These are phyloP conservation scores for Aspergillus vadensis DNA, from an alignment of 2,329 filamentous ascomycete genomes.

Conservation along the genomic window DNA sequence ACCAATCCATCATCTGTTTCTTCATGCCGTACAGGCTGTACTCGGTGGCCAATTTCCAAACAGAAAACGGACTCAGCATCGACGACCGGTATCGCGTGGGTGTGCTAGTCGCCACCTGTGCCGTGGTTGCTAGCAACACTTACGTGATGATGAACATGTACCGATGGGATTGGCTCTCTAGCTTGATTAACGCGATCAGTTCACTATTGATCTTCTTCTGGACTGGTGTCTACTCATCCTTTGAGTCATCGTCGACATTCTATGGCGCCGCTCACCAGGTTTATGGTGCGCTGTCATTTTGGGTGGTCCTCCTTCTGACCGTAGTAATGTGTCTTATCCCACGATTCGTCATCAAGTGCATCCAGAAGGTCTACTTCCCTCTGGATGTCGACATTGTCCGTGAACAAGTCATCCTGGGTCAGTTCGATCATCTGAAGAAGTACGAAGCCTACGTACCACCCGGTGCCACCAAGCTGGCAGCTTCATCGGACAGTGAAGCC, in stretches of 20 bases:
- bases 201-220: slow-evolving; percentile 10
- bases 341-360: slow-evolving; percentile 8
- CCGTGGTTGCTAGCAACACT: slow-evolving; percentile 6
- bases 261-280: slow-evolving; percentile 2
- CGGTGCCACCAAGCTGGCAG: slow-evolving; percentile 1
- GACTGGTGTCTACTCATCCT: slow-evolving; percentile 7
- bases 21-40: slow-evolving; percentile 9
- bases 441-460: slow-evolving; percentile 7
- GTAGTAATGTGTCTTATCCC: slow-evolving; percentile 5
- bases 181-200: slow-evolving; percentile 5
- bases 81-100: slow-evolving; percentile 5
- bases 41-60: slow-evolving; percentile 5
- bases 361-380: slow-evolving; percentile 9
- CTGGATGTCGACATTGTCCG: slow-evolving; percentile 9
- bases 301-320: slow-evolving; percentile 5
- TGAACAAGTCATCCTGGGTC: slow-evolving; percentile 6
- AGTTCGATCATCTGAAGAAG: slow-evolving; percentile 4
- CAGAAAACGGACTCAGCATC: slow-evolving; percentile 4
- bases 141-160: slow-evolving; percentile 12
- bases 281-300: slow-evolving; percentile 6
- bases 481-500: neutral
- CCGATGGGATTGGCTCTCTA: slow-evolving; percentile 8
- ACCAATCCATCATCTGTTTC: slow-evolving; percentile 8
- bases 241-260: neutral
- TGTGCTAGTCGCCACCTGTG: slow-evolving; percentile 7